Evolutionary conservation across 495 filamentous ascomycete species (phyloP).

Genomic region (Tuber microsphaerosporum): DNA sequence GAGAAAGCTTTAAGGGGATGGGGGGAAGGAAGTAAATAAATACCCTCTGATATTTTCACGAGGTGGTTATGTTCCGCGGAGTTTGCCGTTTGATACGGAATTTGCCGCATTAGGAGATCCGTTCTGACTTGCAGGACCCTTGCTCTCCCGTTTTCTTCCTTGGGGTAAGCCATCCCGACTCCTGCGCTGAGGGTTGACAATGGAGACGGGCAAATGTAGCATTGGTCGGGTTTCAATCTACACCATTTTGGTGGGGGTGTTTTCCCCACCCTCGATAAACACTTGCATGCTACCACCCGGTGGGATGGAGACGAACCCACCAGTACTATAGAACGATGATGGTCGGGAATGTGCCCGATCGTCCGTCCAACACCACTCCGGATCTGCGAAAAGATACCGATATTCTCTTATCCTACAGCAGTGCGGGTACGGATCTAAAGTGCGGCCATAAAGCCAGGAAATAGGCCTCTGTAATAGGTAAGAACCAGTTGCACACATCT

Average conservation of each 20-base stretch:
- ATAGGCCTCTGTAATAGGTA: not conserved
- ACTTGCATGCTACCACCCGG: not conserved
- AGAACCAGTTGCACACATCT: not conserved
- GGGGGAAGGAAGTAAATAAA: not conserved
- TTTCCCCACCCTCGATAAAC: not conserved
- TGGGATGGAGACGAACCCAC: not conserved
- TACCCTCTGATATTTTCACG: slow-evolving; percentile 17
- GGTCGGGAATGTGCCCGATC: not conserved
- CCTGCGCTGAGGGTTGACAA: not conserved
- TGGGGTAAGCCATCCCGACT: not conserved
- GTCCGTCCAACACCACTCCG: not conserved
- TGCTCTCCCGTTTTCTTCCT: not conserved
- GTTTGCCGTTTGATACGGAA: slow-evolving; percentile 18
- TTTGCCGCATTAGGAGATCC: not conserved
- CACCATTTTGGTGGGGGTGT: not conserved
- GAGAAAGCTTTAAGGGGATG: not conserved
- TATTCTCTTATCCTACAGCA: too few species aligned
- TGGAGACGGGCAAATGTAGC: not conserved
- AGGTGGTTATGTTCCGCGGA: slow-evolving; percentile 2
- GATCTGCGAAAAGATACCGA: not conserved
- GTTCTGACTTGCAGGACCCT: not conserved
- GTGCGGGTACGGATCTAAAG: too few species aligned
- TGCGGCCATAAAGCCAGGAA: too few species aligned
- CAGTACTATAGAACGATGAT: not conserved
- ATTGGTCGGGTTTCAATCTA: not conserved